Base-by-base conservation (phyloP, 352 stramenopile species). In the Phytophthora meadii region DNA sequence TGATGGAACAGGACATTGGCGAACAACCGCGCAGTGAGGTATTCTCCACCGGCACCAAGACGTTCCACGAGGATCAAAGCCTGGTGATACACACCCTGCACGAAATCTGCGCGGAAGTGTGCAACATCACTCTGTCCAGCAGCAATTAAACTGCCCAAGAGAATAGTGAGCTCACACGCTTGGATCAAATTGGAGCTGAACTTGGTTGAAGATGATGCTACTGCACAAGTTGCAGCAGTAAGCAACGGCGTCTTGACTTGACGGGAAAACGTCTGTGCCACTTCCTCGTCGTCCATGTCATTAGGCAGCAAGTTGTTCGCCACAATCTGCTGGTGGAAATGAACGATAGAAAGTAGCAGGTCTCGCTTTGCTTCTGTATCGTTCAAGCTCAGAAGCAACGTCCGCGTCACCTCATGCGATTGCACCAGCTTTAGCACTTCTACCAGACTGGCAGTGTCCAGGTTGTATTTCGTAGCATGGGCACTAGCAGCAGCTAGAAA, bases 251-350 rank as follows among this genome's bases (percentile, higher is more conserved):
- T 32, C 27, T 65, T 66, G 6, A 78, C 48, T 51, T 75, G 19
- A 40, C 56, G 61, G 3, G 48, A 60, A 60, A 82, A 80, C 15
- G 28, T 48, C 52, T 61, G 24, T 34, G 50, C 44, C n/a, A 76
- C 47, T 15, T 89, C 79, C 1, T 80, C 81, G 7, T 92, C 77
- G 61, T 90, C 81, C 63, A 81, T 46, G 46, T 89, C 79, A 48
- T 88, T 71, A 19, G 58, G 28, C 30, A 89, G 14, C 14, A 90
- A 44, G 8, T 67, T 65, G 19, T 69, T 68, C 7, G 17, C 11
- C 17, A 83, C 34, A 27, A 81, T 40, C 54, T 76, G 58, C 6
- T 41, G 30, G 17, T 79, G 66, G 25, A 87, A 88, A 36, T 37
- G 7, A 15, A 75, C 47, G 6, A 81, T 57, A 1, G 76, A 54